These are phyloP conservation scores for Leccinum fallax DNA, from an alignment of 1,284 basidiomycete species.

Conservation along the genomic window DNA sequence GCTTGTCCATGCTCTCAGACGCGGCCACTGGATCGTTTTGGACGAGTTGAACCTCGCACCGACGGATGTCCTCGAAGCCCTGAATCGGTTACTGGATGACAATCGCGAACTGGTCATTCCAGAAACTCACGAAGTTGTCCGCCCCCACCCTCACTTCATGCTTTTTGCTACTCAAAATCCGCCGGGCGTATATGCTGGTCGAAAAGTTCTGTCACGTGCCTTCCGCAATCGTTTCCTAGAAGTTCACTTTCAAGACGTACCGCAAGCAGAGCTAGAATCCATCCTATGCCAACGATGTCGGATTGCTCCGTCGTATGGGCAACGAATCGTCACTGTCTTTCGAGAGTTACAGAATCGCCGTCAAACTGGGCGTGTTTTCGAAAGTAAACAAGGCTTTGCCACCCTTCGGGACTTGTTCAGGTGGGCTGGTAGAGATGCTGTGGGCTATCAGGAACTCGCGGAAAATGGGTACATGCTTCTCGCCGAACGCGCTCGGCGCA, in stretches of 20 bases:
- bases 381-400: slow-evolving; percentile 96
- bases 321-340: slow-evolving; percentile 91
- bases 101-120: slow-evolving; percentile 97
- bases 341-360: slow-evolving; percentile 91
- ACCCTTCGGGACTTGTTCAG: slow-evolving; percentile 97
- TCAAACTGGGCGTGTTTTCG: slow-evolving; percentile 91
- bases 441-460: slow-evolving; percentile 91
- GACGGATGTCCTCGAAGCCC: slow-evolving; percentile 96
- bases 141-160: slow-evolving; percentile 96
- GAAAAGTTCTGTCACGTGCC: slow-evolving; percentile 94
- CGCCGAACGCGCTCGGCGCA: slow-evolving; percentile 85
- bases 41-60: slow-evolving; percentile 98
- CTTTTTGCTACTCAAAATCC: slow-evolving; percentile 99
- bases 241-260: slow-evolving; percentile 97
- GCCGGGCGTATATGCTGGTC: slow-evolving; percentile 94
- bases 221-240: slow-evolving; percentile 99
- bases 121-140: slow-evolving; percentile 94
- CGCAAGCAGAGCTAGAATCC: slow-evolving; percentile 89
- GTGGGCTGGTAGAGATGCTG: slow-evolving; percentile 91
- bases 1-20: slow-evolving; percentile 88
- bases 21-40: slow-evolving; percentile 97
- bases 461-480: slow-evolving; percentile 98
- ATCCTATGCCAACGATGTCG: slow-evolving; percentile 89
- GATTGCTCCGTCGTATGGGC: slow-evolving; percentile 92
- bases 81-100: slow-evolving; percentile 96